phyloP scores from a whole-genome alignment of 257 asterid genomes.

The Orobanche coerulescens region DNA sequence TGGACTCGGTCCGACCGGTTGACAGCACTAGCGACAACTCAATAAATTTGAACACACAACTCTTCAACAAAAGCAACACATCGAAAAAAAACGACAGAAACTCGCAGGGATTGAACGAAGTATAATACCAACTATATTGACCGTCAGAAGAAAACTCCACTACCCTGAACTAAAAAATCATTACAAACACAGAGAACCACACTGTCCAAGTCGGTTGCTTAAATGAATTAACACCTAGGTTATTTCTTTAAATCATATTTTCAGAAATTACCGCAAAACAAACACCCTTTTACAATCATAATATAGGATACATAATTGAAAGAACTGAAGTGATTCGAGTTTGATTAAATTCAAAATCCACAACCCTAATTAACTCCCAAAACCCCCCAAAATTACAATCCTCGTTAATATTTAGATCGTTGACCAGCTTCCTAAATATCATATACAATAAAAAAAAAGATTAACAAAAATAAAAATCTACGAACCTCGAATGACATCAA shows the following conservation, averaged over 20 bases:
- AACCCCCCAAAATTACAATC: conserved; percentile 12
- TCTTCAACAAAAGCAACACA: too few species aligned
- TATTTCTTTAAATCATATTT: not conserved
- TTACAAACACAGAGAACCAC: conserved; percentile 3
- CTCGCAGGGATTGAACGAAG: too few species aligned
- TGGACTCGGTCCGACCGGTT: too few species aligned
- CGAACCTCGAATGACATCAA: not conserved
- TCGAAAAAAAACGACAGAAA: too few species aligned
- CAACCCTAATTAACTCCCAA: conserved; percentile 9
- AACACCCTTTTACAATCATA: not conserved
- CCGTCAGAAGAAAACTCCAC: not conserved
- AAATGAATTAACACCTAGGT: not conserved
- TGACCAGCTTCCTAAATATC: conserved; percentile 18
- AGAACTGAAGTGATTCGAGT: not conserved
- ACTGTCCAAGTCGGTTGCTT: not conserved
- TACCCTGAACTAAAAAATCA: not conserved
- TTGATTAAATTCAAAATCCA: conserved; percentile 14
- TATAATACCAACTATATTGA: too few species aligned
- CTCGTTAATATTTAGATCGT: conserved; percentile 15
- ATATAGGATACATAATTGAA: too few species aligned
- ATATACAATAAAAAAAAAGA: not conserved
- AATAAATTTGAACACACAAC: too few species aligned
- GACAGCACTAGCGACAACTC: too few species aligned
- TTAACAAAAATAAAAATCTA: not conserved
- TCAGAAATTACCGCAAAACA: conserved; percentile 6